Evolutionary conservation across 2,329 filamentous ascomycete species (phyloP).

Genomic region (Mycosphaerelloides madeirae): DNA sequence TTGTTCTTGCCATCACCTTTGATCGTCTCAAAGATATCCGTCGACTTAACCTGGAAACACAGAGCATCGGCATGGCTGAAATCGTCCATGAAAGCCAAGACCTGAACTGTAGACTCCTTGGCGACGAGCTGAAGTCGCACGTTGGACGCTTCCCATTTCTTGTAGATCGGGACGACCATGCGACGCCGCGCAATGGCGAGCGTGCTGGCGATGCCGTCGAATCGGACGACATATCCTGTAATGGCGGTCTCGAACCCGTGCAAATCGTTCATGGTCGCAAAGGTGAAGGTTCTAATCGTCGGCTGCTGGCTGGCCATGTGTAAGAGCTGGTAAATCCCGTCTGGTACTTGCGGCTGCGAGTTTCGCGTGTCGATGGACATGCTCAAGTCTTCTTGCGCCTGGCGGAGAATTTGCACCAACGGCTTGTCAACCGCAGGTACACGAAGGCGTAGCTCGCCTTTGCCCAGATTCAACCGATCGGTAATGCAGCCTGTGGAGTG

Average conservation of each 20-base stretch:
- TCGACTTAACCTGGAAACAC: conserved; percentile 80
- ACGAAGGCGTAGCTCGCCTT: conserved; percentile 44
- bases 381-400: conserved; percentile 71
- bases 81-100: conserved; percentile 82
- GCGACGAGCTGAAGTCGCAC: conserved; percentile 74
- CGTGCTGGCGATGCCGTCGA: conserved; percentile 54
- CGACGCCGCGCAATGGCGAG: conserved; percentile 69
- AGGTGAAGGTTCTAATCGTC: conserved; percentile 64
- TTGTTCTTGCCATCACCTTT: conserved; percentile 38
- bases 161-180: conserved; percentile 89
- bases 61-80: conserved; percentile 83
- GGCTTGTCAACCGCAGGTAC: conserved; percentile 44
- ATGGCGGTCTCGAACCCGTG: conserved; percentile 74
- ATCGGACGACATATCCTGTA: conserved; percentile 68
- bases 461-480: conserved; percentile 73
- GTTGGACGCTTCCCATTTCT: conserved; percentile 83
- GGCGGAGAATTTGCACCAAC: conserved; percentile 62
- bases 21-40: conserved; percentile 69
- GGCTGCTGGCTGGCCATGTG: conserved; percentile 51
- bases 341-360: conserved; percentile 43
- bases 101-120: conserved; percentile 70
- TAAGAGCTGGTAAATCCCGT: conserved; percentile 61
- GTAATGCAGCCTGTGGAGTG: conserved; percentile 70
- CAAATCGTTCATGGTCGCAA: conserved; percentile 50
- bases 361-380: conserved; percentile 57